A percentile compares a stretch with the other conserved stretches of the same genome.
Conservation (phyloP, 1,284 basidiomycete species). For the Puccinia coronata region DNA sequence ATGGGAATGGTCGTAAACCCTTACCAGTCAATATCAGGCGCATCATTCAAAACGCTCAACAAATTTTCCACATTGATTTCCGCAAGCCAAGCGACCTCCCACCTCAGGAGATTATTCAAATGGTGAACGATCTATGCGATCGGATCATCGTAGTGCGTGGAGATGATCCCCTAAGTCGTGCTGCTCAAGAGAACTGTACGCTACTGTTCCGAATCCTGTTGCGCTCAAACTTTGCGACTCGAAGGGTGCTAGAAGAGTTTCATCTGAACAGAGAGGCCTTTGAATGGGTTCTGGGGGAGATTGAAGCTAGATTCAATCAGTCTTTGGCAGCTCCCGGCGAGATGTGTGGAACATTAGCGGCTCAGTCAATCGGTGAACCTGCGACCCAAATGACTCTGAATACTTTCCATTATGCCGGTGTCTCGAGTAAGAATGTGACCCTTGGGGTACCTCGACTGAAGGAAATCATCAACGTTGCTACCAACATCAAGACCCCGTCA, state of each 20-base stretch:
- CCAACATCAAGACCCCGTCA: conserved; percentile 97
- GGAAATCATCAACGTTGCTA: conserved; percentile 98
- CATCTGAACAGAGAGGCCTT: conserved; percentile 88
- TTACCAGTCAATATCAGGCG: conserved; percentile 92
- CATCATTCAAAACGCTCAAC: conserved; percentile 90
- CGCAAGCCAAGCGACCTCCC: conserved; percentile 90
- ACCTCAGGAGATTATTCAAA: conserved; percentile 80
- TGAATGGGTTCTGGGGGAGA: conserved; percentile 95
- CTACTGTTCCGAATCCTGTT: conserved; percentile 90
- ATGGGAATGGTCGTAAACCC: conserved; percentile 70
- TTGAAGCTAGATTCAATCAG: conserved; percentile 90
- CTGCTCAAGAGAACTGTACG: conserved; percentile 86
- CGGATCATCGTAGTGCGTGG: conserved; percentile 84
- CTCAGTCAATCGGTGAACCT: conserved; percentile 98
- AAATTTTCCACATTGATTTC: conserved; percentile 95
- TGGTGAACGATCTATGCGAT: conserved; percentile 70
- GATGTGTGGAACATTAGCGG: conserved; percentile 97
- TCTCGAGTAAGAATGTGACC: conserved; percentile 95
- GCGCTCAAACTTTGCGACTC: conserved; percentile 79
- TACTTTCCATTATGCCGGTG: conserved; percentile 98
- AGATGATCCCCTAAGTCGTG: conserved; percentile 70
- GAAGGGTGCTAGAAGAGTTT: conserved; percentile 79
- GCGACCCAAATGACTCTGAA: conserved; percentile 98
- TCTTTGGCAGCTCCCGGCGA: conserved; percentile 90
- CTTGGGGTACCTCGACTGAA: conserved; percentile 96